phyloP scores from a whole-genome alignment of 2,329 filamentous ascomycete species.

The Colletotrichum tamarilloi region DNA sequence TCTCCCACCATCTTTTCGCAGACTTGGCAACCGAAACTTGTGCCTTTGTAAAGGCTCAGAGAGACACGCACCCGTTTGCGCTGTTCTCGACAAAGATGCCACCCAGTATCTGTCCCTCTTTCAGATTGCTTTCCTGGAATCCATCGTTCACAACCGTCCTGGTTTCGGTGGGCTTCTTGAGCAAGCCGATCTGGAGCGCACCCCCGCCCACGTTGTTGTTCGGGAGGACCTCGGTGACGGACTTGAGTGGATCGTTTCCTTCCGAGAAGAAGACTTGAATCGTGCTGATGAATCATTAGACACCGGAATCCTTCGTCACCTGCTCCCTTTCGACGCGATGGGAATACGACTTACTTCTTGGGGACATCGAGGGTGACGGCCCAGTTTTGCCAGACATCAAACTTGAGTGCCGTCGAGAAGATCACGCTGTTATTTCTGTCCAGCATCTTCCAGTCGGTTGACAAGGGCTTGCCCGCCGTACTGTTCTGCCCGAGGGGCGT shows the following conservation, averaged over 20 bases:
- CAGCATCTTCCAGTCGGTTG: conserved; percentile 57
- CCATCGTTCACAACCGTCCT: conserved; percentile 59
- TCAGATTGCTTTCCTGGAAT: conserved; percentile 57
- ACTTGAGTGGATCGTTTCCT: conserved; percentile 54
- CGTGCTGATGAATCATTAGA: conserved; percentile 51
- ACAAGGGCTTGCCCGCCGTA: conserved; percentile 37
- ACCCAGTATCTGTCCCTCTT: conserved; percentile 63
- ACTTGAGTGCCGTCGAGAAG: conserved; percentile 61
- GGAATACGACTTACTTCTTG: conserved; percentile 55
- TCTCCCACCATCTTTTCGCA: not conserved
- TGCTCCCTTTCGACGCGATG: not conserved
- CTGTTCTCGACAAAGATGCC: conserved; percentile 65
- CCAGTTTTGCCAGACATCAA: conserved; percentile 69
- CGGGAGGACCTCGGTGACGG: conserved; percentile 55
- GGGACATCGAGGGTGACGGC: conserved; percentile 68
- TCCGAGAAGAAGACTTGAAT: conserved; percentile 68
- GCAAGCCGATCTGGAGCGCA: conserved; percentile 70
- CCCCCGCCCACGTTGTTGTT: conserved; percentile 68
- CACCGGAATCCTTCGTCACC: not conserved
- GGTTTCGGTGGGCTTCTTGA: conserved; percentile 67
- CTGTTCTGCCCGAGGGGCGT: conserved; percentile 56
- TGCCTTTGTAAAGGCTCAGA: not conserved
- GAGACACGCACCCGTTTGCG: conserved; percentile 34
- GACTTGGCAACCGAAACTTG: not conserved
- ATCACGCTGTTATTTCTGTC: conserved; percentile 61